Conservation (phyloP, 2,329 filamentous ascomycete genomes). For the Colletotrichum zoysiae region DNA sequence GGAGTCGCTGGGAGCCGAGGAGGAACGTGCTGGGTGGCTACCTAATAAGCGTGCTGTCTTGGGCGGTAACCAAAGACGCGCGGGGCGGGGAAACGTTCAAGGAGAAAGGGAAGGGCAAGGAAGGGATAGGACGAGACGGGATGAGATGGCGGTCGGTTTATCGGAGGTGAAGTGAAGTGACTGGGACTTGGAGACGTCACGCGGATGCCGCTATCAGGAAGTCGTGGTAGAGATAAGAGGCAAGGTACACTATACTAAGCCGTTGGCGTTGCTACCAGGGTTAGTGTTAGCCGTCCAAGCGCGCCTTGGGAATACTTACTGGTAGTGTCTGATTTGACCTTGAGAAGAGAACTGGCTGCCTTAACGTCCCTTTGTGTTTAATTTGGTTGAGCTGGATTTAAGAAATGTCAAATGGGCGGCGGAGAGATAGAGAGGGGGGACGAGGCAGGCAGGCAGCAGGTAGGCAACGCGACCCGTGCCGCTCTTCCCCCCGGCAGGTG, state of each 20-base stretch:
- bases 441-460: conserved; percentile 5
- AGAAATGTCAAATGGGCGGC: conserved; percentile 8
- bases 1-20: conserved; percentile 5
- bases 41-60: conserved; percentile 20
- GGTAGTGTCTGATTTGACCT: too few relatives aligned
- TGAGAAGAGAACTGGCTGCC: too few relatives aligned
- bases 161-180: conserved; percentile 30
- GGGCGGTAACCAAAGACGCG: conserved; percentile 12
- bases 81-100: conserved; percentile 28
- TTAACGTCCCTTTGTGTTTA: too few relatives aligned
- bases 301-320: background rate
- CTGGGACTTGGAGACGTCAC: conserved; percentile 35
- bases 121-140: conserved; percentile 30
- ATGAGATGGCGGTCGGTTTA: conserved; percentile 31
- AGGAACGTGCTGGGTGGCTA: conserved; percentile 7
- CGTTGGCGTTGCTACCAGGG: conserved; percentile 29
- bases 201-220: conserved; percentile 36
- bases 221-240: conserved; percentile 35
- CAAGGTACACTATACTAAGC: conserved; percentile 36
- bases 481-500: background rate
- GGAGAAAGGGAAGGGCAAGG: conserved; percentile 3
- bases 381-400: conserved; percentile 9
- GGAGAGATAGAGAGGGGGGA: conserved; percentile 1
- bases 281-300: conserved; percentile 18
- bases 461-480: background rate